A percentile compares a stretch with the other conserved stretches of the same genome.
phyloP scores from a whole-genome alignment of 163 green algal genomes.

The Chlorella variabilis region DNA sequence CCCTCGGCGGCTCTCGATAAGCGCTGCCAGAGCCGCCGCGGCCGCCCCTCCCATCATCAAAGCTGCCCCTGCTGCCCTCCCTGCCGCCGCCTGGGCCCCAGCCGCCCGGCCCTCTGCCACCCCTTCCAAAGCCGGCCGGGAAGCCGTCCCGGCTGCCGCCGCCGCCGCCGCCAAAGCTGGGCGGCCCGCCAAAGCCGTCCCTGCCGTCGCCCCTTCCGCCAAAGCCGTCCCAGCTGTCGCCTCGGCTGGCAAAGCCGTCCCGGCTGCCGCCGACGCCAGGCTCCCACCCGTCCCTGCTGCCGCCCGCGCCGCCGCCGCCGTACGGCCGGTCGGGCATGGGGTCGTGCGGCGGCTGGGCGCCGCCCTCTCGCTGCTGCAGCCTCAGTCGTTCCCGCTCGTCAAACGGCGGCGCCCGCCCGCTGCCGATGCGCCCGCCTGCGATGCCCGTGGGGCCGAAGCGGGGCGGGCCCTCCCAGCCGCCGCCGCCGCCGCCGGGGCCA shows the following conservation, averaged over 20 bases:
- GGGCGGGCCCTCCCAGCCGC: slow-evolving; percentile 2
- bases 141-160: slow-evolving; percentile 25
- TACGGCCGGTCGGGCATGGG: neutral
- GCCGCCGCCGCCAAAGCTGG: slow-evolving; percentile 14
- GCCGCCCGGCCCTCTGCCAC: neutral
- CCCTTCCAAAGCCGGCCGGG: slow-evolving; percentile 1
- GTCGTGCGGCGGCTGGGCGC: neutral
- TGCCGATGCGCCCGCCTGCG: no score
- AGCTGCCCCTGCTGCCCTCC: slow-evolving; percentile 2
- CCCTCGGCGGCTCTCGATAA: slow-evolving; percentile 14
- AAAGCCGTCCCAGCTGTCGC: neutral
- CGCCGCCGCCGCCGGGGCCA: neutral
- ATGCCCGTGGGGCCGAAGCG: slow-evolving; percentile 8
- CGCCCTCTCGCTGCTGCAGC: neutral
- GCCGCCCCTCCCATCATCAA: neutral
- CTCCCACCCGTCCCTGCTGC: slow-evolving; percentile 25
- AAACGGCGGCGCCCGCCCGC: slow-evolving; percentile 1
- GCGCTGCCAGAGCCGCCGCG: neutral
- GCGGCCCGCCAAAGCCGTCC: slow-evolving; percentile 11
- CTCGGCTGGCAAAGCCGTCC: no score
- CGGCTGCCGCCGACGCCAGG: neutral
- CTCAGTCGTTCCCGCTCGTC: slow-evolving; percentile 27
- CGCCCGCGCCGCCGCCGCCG: neutral
- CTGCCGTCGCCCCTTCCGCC: neutral
- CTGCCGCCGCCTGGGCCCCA: neutral